Evolutionary conservation across 2,329 filamentous ascomycete genomes (phyloP).

Genomic region (Aspergillus persii): DNA sequence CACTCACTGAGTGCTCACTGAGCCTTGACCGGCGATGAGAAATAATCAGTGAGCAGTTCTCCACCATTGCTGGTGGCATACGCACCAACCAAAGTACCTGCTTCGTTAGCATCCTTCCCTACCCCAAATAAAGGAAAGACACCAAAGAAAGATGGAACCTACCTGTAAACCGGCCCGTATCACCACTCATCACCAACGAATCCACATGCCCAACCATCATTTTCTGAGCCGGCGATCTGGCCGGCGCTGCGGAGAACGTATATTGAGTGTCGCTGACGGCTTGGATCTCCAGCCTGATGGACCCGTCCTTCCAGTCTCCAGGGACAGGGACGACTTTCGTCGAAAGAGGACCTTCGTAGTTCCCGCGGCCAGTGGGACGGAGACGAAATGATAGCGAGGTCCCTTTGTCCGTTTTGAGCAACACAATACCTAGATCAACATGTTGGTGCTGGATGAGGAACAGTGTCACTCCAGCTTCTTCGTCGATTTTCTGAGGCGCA

Average conservation of each 20-base stretch:
- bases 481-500: neutral
- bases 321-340: neutral
- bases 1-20: too few species aligned
- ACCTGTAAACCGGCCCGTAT: conserved; percentile 5
- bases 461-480: conserved; percentile 17
- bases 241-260: conserved; percentile 1
- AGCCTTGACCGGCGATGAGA: too few species aligned
- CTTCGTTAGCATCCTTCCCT: neutral
- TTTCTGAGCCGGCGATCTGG: neutral
- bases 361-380: neutral
- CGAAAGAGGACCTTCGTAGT: neutral
- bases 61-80: conserved; percentile 5
- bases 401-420: neutral
- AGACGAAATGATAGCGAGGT: neutral
- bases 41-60: too few species aligned
- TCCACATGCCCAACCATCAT: neutral
- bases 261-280: conserved; percentile 3
- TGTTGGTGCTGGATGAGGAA: conserved; percentile 21
- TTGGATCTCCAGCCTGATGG: conserved; percentile 3
- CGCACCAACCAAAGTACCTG: conserved; percentile 2
- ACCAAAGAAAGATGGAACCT: neutral
- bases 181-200: conserved; percentile 2
- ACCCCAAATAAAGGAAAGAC: neutral
- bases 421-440: conserved; percentile 17
- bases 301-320: neutral